These are phyloP conservation scores for Suillus brevipes DNA, from an alignment of 768 basidiomycete species.

Conservation along the genomic window DNA sequence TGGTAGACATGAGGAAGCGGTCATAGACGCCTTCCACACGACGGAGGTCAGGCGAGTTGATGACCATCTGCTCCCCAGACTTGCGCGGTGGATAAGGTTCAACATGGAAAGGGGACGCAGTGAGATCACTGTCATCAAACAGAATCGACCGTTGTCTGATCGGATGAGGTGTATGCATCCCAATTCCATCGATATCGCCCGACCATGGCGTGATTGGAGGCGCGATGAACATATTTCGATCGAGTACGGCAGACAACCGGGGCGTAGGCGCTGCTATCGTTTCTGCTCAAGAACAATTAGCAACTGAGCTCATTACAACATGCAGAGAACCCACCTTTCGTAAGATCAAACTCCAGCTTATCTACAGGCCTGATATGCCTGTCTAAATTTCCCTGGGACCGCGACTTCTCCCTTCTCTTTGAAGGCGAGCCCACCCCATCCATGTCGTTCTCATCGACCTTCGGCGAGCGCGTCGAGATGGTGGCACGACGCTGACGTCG, in stretches of 20 bases:
- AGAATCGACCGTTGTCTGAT: constrained; percentile 14
- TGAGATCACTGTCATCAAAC: constrained; percentile 49
- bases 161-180: constrained; percentile 18
- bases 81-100: constrained; percentile 62
- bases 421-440: constrained; percentile 51
- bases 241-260: constrained; percentile 66
- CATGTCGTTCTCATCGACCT: constrained; percentile 32
- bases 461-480: constrained; percentile 63
- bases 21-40: constrained; percentile 78
- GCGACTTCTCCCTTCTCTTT: constrained; percentile 65
- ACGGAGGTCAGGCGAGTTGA: constrained; percentile 59
- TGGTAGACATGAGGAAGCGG: constrained; percentile 78
- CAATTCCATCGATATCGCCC: constrained; percentile 36
- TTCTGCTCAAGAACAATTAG: constrained; percentile 18
- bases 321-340: constrained; percentile 48
- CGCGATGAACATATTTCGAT: constrained; percentile 68
- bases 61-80: constrained; percentile 34
- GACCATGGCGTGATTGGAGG: constrained; percentile 41
- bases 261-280: constrained; percentile 44
- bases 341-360: constrained; percentile 63
- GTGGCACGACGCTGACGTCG: constrained; percentile 54
- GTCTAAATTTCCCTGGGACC: constrained; percentile 64
- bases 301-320: neutral
- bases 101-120: constrained; percentile 61
- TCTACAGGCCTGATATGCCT: constrained; percentile 68